Conservation (phyloP, 2,329 filamentous ascomycete species). For the Raffaelea arxii region DNA sequence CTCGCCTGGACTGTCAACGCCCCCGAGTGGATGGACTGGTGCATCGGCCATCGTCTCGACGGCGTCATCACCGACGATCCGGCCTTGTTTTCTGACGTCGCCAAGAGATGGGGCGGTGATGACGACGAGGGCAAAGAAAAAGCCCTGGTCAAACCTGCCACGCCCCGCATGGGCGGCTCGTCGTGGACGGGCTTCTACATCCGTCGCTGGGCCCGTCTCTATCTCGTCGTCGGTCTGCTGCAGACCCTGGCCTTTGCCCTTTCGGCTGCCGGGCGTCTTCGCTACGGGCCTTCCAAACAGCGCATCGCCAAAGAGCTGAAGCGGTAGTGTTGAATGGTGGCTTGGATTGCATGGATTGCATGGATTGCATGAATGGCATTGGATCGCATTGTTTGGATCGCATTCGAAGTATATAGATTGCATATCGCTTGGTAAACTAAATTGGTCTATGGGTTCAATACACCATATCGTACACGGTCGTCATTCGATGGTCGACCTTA, state of each 20-base stretch:
- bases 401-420: too few species aligned
- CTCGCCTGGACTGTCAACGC: constrained; percentile 86
- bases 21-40: constrained; percentile 71
- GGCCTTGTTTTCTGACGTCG: constrained; percentile 53
- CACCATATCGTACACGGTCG: too few species aligned
- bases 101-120: constrained; percentile 20
- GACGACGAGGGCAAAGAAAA: not conserved
- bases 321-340: not conserved
- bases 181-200: constrained; percentile 9
- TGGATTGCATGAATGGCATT: too few species aligned
- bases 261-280: constrained; percentile 2
- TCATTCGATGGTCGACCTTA: too few species aligned
- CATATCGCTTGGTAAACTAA: too few species aligned
- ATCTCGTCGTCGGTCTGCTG: constrained; percentile 6
- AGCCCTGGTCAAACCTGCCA: not conserved
- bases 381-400: too few species aligned
- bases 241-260: constrained; percentile 6
- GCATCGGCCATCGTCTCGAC: constrained; percentile 55
- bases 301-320: constrained; percentile 7
- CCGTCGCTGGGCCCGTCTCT: constrained; percentile 12
- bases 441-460: too few species aligned
- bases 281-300: constrained; percentile 7
- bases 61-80: constrained; percentile 85
- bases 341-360: too few species aligned
- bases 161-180: not conserved